Conservation (phyloP, 2,329 filamentous ascomycete species). For the Claviceps spartinae region DNA sequence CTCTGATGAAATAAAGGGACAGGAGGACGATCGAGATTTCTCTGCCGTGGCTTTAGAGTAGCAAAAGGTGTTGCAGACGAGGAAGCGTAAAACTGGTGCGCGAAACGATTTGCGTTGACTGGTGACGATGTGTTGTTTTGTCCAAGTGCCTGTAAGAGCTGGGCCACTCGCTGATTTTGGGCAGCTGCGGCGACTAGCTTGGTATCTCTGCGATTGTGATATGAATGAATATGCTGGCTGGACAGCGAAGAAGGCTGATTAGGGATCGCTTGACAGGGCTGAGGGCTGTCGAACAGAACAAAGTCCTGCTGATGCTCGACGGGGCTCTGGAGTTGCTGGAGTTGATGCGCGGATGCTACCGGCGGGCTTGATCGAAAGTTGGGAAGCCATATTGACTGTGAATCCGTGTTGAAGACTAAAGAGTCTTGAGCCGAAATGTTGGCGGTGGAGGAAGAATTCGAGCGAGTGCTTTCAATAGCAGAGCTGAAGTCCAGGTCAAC, state of each 20-base stretch:
- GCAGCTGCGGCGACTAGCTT: slow-evolving; percentile 22
- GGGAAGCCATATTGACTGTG: slow-evolving; percentile 68
- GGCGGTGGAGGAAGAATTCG: slow-evolving; percentile 39
- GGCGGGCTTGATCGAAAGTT: slow-evolving; percentile 50
- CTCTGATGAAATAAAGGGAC: slow-evolving; percentile 58
- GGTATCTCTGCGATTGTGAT: slow-evolving; percentile 30
- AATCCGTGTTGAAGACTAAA: slow-evolving; percentile 73
- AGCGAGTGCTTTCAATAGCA: slow-evolving; percentile 44
- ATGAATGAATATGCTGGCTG: slow-evolving; percentile 32
- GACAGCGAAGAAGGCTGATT: slow-evolving; percentile 26
- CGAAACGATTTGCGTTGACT: slow-evolving; percentile 44
- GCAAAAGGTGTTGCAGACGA: slow-evolving; percentile 48
- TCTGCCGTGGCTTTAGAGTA: slow-evolving; percentile 37
- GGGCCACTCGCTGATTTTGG: slow-evolving; percentile 46
- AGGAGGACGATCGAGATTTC: slow-evolving; percentile 44
- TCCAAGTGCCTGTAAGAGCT: slow-evolving; percentile 45
- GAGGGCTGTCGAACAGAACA: slow-evolving; percentile 55
- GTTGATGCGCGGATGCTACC: slow-evolving; percentile 46
- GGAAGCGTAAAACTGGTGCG: slow-evolving; percentile 52
- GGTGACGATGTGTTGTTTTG: slow-evolving; percentile 36
- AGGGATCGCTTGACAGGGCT: slow-evolving; percentile 21
- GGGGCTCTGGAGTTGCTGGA: slow-evolving; percentile 39
- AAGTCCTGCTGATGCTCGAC: slow-evolving; percentile 54
- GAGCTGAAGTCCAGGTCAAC: slow-evolving; percentile 56
- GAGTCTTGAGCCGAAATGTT: slow-evolving; percentile 54